These are phyloP conservation scores for Oryza brachyantha DNA, from an alignment of 176 grass and related monocot species.

Conservation along the genomic window DNA sequence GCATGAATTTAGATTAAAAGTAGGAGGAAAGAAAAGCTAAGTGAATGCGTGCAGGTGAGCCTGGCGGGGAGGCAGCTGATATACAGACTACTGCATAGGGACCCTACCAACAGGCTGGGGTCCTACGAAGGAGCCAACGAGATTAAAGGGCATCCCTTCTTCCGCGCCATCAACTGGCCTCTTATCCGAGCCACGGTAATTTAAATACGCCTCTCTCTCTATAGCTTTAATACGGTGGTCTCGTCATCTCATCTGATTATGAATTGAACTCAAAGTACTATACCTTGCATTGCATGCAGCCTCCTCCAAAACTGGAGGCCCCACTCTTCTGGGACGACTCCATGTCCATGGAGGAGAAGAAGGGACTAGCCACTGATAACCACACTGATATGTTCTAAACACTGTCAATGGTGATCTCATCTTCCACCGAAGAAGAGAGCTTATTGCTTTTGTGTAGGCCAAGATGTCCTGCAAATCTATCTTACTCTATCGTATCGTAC, in stretches of 20 bases:
- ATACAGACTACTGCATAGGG: constrained; percentile 70
- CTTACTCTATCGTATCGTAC: no score
- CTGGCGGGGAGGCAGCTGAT: constrained; percentile 66
- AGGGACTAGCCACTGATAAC: not conserved
- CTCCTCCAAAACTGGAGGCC: constrained; percentile 47
- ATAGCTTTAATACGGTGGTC: no score
- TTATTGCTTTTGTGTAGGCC: not conserved
- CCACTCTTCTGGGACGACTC: constrained; percentile 26
- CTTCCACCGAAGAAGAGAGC: not conserved
- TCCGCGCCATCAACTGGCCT: constrained; percentile 81
- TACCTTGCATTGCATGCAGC: not conserved
- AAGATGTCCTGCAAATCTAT: no score
- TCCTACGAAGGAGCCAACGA: constrained; percentile 68
- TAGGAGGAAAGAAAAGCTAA: not conserved
- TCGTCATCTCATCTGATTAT: no score
- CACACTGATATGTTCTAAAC: constrained; percentile 55
- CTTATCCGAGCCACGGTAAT: constrained; percentile 70
- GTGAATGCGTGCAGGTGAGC: constrained; percentile 49
- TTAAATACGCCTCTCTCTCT: no score
- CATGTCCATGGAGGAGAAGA: constrained; percentile 20
- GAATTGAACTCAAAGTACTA: no score
- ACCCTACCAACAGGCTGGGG: constrained; percentile 73
- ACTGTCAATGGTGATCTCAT: not conserved
- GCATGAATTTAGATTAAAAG: not conserved
- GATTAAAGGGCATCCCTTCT: constrained; percentile 83